Evolutionary conservation across 495 filamentous ascomycete species (phyloP), one percentile per base, ranked within the genome.

Genomic region (Trichoderma orchidacearum): DNA sequence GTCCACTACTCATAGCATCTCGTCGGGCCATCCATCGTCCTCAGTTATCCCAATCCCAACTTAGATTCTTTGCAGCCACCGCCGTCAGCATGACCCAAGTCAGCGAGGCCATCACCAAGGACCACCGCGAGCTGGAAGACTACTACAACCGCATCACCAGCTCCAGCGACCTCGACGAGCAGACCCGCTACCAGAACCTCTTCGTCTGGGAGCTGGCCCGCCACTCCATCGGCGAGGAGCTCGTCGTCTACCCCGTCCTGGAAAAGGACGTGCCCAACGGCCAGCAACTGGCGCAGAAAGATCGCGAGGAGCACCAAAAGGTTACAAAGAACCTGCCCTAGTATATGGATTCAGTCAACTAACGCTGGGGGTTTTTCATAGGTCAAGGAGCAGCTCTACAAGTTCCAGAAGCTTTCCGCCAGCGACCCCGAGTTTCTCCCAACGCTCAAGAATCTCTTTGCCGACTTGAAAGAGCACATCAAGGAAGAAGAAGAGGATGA

Each of bases 131-230:
- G 61, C 70, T 87, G 25, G 73, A 86, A 59, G 52, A 66, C 1
- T 81, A 76, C 64, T 81, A 83, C 63, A 66, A 79, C 51, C 74
- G 80, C 11, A 81, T 87, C 57, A 59, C 81, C 45, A 66, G 68
- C 45, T 62, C 79, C 9, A 66, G 61, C 3, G 71, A 79, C 34
- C 58, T 66, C 21, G 75, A 82, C 53, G 70, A 75, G 5, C 75
- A 75, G 60, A 67, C 62, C 1, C 67, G 74, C 15, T 87, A 70
- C 67, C 78, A 81, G 64, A 88, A 88, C 56, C 77, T 79, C 51
- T 84, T 88, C 56, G 80, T 81, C 30, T 89, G 85, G 86, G 82
- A 84, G 61, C 69, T 89, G 3, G 80, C 86, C 11, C 77, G 84
- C 8, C 80, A 86, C 62, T 76, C 78, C 0, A 70, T 87, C 61